A percentile compares a stretch with the other conserved stretches of the same genome.
Evolutionary conservation across 495 filamentous ascomycete genomes (phyloP).

Genomic region (Pseudomonodictys pantanalensis): DNA sequence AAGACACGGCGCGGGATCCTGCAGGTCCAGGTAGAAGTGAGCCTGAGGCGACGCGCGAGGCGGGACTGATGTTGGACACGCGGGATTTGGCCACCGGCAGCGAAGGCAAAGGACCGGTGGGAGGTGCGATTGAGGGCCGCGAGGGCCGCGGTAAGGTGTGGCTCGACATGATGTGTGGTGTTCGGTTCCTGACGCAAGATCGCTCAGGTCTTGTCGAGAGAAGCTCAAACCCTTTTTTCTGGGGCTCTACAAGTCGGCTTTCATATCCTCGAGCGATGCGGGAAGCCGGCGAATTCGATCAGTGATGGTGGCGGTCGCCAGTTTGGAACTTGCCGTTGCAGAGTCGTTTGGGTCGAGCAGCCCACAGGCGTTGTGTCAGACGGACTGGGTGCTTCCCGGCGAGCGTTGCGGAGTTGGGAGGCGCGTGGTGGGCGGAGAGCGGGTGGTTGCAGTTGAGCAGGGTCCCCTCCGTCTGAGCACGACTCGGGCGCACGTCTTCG

Average conservation of each 20-base stretch:
- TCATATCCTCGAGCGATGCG: constrained; percentile 19
- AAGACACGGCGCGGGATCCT: constrained; percentile 27
- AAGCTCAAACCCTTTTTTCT: constrained; percentile 6
- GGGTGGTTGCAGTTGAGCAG: constrained; percentile 3
- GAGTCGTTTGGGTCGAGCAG: constrained; percentile 6
- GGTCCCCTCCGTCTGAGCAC: background rate
- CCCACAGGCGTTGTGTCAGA: constrained; percentile 8
- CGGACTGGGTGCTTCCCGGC: constrained; percentile 7
- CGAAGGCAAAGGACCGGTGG: constrained; percentile 63
- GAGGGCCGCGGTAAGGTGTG: constrained; percentile 64
- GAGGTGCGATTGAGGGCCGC: constrained; percentile 60
- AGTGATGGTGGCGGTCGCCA: background rate
- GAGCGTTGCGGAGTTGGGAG: background rate
- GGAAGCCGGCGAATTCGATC: background rate
- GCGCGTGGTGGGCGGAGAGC: constrained; percentile 1
- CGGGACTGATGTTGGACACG: constrained; percentile 52
- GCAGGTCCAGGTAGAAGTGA: constrained; percentile 29
- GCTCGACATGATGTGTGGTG: constrained; percentile 2
- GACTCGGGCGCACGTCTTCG: background rate
- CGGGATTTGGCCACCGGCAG: constrained; percentile 69
- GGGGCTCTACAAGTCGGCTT: constrained; percentile 5
- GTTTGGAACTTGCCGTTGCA: constrained; percentile 8
- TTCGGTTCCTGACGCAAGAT: too few species aligned
- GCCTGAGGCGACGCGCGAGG: constrained; percentile 45
- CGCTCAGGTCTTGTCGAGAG: too few species aligned